Percentiles rank a stretch among this genome's conserved stretches.
Evolutionary conservation across 2,329 filamentous ascomycete species (phyloP).

Genomic region (Diaporthe citri): DNA sequence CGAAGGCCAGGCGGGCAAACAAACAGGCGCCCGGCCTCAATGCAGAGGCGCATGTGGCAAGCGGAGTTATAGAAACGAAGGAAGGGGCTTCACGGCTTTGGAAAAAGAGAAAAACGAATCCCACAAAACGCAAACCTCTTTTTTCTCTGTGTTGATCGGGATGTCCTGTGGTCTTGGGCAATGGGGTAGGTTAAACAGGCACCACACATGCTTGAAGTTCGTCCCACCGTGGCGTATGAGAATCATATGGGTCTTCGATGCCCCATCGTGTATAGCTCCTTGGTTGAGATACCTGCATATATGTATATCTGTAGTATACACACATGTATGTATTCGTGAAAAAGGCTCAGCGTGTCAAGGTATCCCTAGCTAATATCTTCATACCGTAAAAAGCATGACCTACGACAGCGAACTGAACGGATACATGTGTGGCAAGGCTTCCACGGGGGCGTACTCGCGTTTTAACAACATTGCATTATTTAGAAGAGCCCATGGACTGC

Average conservation of each 20-base stretch:
- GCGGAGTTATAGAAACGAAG: not conserved
- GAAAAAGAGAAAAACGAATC: not conserved
- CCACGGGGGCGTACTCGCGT: not conserved
- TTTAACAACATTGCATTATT: not conserved
- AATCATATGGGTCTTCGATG: not conserved
- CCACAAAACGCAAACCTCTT: not conserved
- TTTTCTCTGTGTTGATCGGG: not conserved
- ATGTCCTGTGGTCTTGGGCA: not conserved
- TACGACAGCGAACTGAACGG: not conserved
- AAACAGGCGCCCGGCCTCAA: not conserved
- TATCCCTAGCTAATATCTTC: not conserved
- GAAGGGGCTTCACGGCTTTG: slow-evolving; percentile 11
- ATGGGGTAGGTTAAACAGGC: not conserved
- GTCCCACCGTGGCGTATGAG: not conserved
- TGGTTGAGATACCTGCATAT: not conserved
- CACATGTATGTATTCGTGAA: not conserved
- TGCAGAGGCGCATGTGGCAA: too few species aligned
- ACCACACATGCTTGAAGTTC: not conserved
- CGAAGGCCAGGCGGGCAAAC: not conserved
- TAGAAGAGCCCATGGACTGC: not conserved
- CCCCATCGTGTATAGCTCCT: not conserved
- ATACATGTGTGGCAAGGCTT: not conserved
- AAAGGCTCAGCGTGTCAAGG: not conserved
- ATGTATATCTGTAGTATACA: not conserved
- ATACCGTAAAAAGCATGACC: too few species aligned